Conservation (phyloP, 495 filamentous ascomycete genomes). For the Trichoderma asperelloides region DNA sequence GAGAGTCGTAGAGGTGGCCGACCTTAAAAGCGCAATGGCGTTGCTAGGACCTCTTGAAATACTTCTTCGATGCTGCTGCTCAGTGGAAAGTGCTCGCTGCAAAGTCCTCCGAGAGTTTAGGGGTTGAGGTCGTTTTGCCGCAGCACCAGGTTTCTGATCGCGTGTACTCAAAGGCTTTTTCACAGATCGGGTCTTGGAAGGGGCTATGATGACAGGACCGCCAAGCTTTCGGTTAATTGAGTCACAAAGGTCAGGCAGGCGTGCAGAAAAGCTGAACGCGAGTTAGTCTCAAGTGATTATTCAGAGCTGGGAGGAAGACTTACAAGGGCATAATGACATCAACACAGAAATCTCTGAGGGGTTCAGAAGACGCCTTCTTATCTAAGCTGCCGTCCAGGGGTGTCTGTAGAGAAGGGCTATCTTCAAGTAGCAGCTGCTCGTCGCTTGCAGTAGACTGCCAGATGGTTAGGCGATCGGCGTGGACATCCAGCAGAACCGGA, state of each 20-base stretch:
- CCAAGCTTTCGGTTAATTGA: slow-evolving; percentile 80
- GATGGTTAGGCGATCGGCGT: slow-evolving; percentile 86
- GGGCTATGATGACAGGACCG: slow-evolving; percentile 58
- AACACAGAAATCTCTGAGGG: slow-evolving; percentile 64
- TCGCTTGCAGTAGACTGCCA: slow-evolving; percentile 79
- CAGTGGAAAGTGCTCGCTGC: slow-evolving; percentile 64
- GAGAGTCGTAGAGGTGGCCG: slow-evolving; percentile 53
- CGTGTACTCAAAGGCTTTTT: slow-evolving; percentile 21
- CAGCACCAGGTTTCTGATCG: slow-evolving; percentile 45
- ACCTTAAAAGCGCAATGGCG: slow-evolving; percentile 54
- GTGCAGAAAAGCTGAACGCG: slow-evolving; percentile 60
- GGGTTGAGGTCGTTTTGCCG: slow-evolving; percentile 40
- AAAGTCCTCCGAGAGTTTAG: slow-evolving; percentile 49
- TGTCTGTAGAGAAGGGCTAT: slow-evolving; percentile 25
- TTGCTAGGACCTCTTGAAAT: slow-evolving; percentile 43
- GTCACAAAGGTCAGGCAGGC: slow-evolving; percentile 72
- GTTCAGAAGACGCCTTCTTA: slow-evolving; percentile 27
- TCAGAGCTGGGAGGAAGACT: slow-evolving; percentile 21
- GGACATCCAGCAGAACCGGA: slow-evolving; percentile 62
- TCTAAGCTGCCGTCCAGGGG: slow-evolving; percentile 21
- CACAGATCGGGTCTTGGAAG: slow-evolving; percentile 39
- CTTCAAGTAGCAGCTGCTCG: slow-evolving; percentile 42
- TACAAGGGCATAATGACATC: slow-evolving; percentile 92
- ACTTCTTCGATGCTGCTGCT: slow-evolving; percentile 39
- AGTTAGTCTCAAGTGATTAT: slow-evolving; percentile 14